Conservation (phyloP, 2,329 filamentous ascomycete genomes). For the Talaromyces sp. region DNA sequence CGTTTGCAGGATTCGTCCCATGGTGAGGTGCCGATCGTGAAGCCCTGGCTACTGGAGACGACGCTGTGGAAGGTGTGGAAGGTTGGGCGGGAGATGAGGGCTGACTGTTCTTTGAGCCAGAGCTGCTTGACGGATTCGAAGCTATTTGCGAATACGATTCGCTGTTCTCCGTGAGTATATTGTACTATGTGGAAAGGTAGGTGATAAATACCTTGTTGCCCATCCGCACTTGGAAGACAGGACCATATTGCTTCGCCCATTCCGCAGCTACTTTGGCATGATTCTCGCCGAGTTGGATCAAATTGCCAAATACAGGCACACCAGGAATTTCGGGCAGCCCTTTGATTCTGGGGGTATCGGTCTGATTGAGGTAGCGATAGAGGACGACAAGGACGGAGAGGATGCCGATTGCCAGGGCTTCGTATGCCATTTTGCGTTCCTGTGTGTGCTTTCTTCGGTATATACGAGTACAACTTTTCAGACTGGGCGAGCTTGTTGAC, state of each 20-base stretch:
- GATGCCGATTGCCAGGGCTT: conserved; percentile 4
- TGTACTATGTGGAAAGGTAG: neutral
- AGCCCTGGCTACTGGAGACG: conserved; percentile 70
- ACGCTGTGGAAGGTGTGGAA: conserved; percentile 80
- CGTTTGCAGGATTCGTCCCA: conserved; percentile 79
- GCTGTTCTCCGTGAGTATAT: conserved; percentile 34
- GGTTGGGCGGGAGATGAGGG: conserved; percentile 71
- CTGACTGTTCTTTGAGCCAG: conserved; percentile 75
- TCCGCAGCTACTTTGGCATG: conserved; percentile 54
- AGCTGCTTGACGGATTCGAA: conserved; percentile 69
- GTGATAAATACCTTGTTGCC: conserved; percentile 57
- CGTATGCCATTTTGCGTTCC: conserved; percentile 10
- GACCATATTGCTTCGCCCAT: conserved; percentile 60
- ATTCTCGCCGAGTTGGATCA: conserved; percentile 57
- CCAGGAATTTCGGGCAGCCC: conserved; percentile 60
- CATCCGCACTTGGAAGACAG: conserved; percentile 61
- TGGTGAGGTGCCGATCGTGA: conserved; percentile 78
- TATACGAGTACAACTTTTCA: neutral
- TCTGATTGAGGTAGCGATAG: conserved; percentile 45
- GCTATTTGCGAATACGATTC: conserved; percentile 73
- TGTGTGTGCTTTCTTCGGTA: neutral
- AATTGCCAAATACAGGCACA: conserved; percentile 60
- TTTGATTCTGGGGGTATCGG: conserved; percentile 60
- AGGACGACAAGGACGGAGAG: conserved; percentile 32
- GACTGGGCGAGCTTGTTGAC: neutral